Percentiles rank a stretch among this genome's conserved stretches.
Conservation (phyloP, 2,329 filamentous ascomycete species). For the Didymella lethalis region DNA sequence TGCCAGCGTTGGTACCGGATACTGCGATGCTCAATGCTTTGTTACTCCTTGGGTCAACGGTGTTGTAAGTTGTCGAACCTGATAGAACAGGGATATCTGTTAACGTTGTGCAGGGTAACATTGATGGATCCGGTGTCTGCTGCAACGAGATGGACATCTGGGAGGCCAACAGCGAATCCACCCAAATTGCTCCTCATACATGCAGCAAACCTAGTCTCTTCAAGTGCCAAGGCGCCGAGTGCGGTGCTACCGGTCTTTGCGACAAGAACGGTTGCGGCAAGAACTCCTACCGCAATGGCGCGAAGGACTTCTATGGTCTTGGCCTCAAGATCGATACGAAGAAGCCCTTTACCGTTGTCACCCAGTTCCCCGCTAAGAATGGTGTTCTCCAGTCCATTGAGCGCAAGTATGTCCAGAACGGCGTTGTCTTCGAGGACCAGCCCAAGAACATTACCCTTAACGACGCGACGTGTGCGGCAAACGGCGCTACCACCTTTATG, state of each 20-base stretch:
- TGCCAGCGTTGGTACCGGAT: conserved; percentile 68
- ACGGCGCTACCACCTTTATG: conserved; percentile 40
- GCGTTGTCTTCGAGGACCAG: conserved; percentile 66
- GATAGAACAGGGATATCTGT: conserved; percentile 39
- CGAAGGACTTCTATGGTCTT: conserved; percentile 40
- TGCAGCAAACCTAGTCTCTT: conserved; percentile 58
- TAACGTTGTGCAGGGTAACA: conserved; percentile 53
- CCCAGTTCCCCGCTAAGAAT: conserved; percentile 68
- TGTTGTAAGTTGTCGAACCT: conserved; percentile 38
- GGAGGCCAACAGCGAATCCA: conserved; percentile 61
- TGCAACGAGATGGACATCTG: conserved; percentile 66
- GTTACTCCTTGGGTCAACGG: conserved; percentile 50
- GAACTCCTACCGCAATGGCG: conserved; percentile 43
- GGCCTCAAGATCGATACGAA: conserved; percentile 64
- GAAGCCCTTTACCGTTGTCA: conserved; percentile 70
- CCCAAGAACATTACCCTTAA: conserved; percentile 46
- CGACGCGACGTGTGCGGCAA: conserved; percentile 41
- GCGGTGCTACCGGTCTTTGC: conserved; percentile 45
- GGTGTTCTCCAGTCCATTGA: conserved; percentile 68
- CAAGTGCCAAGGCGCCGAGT: conserved; percentile 53
- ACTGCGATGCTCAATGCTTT: conserved; percentile 59
- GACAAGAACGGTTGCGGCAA: conserved; percentile 49
- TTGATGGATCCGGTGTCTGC: conserved; percentile 57
- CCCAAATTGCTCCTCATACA: conserved; percentile 59
- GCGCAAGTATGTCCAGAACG: conserved; percentile 71